Base-by-base conservation (phyloP, 495 filamentous ascomycete species). In the Aspergillus avenaceus region DNA sequence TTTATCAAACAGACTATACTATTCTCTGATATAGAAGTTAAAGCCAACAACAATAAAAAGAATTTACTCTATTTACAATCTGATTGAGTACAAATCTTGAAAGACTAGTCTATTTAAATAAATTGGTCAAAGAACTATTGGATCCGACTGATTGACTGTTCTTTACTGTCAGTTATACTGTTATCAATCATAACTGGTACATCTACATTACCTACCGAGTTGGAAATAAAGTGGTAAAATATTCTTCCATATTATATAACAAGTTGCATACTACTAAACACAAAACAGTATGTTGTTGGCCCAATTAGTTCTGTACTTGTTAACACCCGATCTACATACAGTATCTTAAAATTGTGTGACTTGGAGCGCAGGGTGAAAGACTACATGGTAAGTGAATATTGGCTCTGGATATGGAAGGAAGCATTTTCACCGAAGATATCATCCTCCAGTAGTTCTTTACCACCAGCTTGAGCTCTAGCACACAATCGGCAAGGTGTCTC, bases 161-260 rank as follows among this genome's bases (percentile, higher is more conserved):
- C 29, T n/a, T n/a, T 32, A 32, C 29, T 32, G 29, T 32, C 29
- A n/a, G 29, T 13, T 22, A 21, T 34, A 47, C 44, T 22, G 34
- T 47, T 23, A 47, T 47, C 25, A 28, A 28, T 8, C 45, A 47
- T 25, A 31, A 47, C 45, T 47, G 45, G 45, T 47, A 22, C 37
- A 25, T 12, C 1, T 47, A 47, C 24, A 19, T 47, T 36, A 31
- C 45, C 21, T 38, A 47, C 29, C 32, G 24, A 47, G 11, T 37
- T 38, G 29, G 45, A 31, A 47, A 47, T 47, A 31, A 47, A 37
- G 29, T 47, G 45, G 45, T 47, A 32, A 32, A n/a, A 32, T 32
- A 32, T 32, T 32, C 29, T 32, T 32, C 29, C 27, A 28, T 32
- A 32, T 32, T 12, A 13, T n/a, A 5, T 12, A n/a, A 4, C 29